Evolutionary conservation across 2,329 filamentous ascomycete genomes (phyloP), one percentile per base, ranked within the genome.

Genomic region (Xylariaceae sp.): DNA sequence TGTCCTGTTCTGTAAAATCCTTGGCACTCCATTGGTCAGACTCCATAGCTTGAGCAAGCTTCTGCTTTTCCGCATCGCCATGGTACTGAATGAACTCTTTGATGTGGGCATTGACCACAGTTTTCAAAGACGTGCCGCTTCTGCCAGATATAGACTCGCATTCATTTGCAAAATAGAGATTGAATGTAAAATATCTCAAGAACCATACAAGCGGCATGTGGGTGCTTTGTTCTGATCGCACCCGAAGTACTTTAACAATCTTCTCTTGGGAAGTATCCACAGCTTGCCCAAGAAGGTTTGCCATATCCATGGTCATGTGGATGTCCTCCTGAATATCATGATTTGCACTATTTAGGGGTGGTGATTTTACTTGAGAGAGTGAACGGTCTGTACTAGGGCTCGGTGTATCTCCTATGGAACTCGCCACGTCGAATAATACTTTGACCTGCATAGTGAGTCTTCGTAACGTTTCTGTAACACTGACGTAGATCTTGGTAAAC

Each of bases 381-480:
- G 80, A 81, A 53, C 73, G 77, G 53, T 5, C 74, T 76, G 0
- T 68, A 63, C 1, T 61, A 72, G 59, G 54, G 61, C 52, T 66
- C 65, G 67, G 66, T 18, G 61, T 68, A 29, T 79, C 75, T 11
- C 81, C 78, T 45, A 89, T 80, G 10, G 84, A 87, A 69, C 92
- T 96, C 1, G 92, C 94, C 16, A 96, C 89, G 71, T 99, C 94
- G 8, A 99, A 79, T n/a, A 99, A 75, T 8, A 97, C 86, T 71
- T 99, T 99, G 50, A 94, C 89, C 69, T 97, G 93, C 0, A 91
- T 92, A 15, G 91, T 91, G 6, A 97, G 76, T 65, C 94, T 83
- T 51, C 94, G 82, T 41, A 99, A 71, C 3, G 90, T 90, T 74
- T 99, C 94, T 3, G 93, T 88, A 7, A 97, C 87, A 27, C 89